These are phyloP conservation scores for Oryza punctata DNA, from an alignment of 176 grass and related monocot genomes.

Conservation along the genomic window DNA sequence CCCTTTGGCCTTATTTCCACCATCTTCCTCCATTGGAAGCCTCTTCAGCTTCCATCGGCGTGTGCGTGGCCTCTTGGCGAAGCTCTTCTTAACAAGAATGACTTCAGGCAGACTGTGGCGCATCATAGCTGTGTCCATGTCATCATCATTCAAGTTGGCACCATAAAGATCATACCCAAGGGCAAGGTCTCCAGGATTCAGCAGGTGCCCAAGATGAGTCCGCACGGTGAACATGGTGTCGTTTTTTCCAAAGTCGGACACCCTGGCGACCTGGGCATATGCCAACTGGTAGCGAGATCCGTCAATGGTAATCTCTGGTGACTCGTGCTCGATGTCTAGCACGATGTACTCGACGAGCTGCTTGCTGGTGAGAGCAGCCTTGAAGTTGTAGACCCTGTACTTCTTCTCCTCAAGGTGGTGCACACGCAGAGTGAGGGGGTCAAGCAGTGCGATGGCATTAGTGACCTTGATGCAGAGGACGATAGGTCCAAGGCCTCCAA, in stretches of 20 bases:
- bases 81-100: conserved; percentile 96
- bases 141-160: conserved; percentile 71
- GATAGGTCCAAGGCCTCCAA: conserved; percentile 78
- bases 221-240: conserved; percentile 72
- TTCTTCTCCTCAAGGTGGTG: conserved; percentile 84
- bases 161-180: conserved; percentile 85
- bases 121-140: conserved; percentile 65
- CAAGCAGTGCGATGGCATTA: conserved; percentile 69
- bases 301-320: conserved; percentile 59
- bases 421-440: conserved; percentile 70
- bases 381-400: conserved; percentile 77
- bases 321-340: conserved; percentile 79
- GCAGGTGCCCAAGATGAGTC: conserved; percentile 79
- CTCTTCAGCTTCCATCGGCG: conserved; percentile 68
- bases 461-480: conserved; percentile 84
- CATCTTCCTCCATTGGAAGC: conserved; percentile 61
- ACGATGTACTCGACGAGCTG: conserved; percentile 93
- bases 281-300: conserved; percentile 73
- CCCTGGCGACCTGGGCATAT: conserved; percentile 66
- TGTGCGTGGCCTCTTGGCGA: conserved; percentile 61
- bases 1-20: conserved; percentile 45
- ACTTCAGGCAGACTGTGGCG: conserved; percentile 68
- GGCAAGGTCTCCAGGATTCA: conserved; percentile 81
- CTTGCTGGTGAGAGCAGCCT: conserved; percentile 62
- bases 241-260: conserved; percentile 80